Percentiles rank a stretch among this genome's conserved stretches.
Evolutionary conservation across 805 yeast species (phyloP).

Genomic region (Debaryomyces prosopidis): DNA sequence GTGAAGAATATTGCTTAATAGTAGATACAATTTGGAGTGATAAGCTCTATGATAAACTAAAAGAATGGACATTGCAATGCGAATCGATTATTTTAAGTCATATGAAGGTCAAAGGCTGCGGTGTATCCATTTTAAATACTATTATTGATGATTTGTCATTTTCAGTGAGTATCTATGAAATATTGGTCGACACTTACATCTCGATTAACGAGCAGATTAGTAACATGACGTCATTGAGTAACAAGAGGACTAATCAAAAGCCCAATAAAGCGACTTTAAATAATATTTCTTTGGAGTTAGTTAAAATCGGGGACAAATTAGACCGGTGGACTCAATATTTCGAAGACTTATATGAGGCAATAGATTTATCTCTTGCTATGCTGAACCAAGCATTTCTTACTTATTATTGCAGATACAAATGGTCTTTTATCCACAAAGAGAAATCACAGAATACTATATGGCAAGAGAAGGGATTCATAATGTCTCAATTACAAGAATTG

Average conservation of each 20-base stretch:
- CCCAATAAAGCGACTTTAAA: slow-evolving; percentile 26
- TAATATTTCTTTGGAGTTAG: slow-evolving; percentile 38
- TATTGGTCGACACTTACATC: slow-evolving; percentile 45
- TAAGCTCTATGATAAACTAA: slow-evolving; percentile 30
- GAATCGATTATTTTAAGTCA: slow-evolving; percentile 21
- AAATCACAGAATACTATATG: slow-evolving; percentile 29
- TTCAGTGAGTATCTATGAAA: slow-evolving; percentile 45
- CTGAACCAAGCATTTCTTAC: slow-evolving; percentile 1
- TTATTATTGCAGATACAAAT: slow-evolving; percentile 21
- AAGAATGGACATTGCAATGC: slow-evolving; percentile 34
- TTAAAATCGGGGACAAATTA: slow-evolving; percentile 43
- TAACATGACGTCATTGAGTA: slow-evolving; percentile 14
- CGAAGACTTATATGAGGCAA: slow-evolving; percentile 21
- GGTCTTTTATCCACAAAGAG: slow-evolving; percentile 35
- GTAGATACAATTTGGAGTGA: slow-evolving; percentile 41
- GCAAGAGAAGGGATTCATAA: slow-evolving; percentile 28
- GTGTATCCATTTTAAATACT: background rate
- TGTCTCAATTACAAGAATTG: slow-evolving; percentile 20
- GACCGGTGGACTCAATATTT: slow-evolving; percentile 48
- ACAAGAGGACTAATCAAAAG: slow-evolving; percentile 19
- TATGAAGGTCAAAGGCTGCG: slow-evolving; percentile 1
- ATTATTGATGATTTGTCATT: slow-evolving; percentile 16
- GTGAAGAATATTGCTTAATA: slow-evolving; percentile 26
- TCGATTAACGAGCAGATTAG: slow-evolving; percentile 27
- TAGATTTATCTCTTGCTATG: background rate